Percentiles rank a stretch among this genome's conserved stretches.
Conservation (phyloP, 2,329 filamentous ascomycete species). For the Aspergillus oerlinghausenensis region DNA sequence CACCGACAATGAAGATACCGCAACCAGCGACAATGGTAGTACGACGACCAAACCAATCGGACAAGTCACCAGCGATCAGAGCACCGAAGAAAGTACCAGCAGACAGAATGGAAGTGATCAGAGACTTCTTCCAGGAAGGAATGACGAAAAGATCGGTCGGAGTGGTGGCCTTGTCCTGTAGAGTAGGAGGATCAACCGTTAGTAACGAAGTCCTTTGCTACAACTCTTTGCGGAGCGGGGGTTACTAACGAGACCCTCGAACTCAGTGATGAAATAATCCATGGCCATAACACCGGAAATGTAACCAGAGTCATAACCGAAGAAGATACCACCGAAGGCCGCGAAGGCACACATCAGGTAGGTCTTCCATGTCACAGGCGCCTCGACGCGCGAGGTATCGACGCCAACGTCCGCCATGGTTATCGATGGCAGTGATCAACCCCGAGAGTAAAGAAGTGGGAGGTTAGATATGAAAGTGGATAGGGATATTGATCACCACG, state of each 20-base stretch:
- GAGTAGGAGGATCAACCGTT: neutral
- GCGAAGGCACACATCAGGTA: slow-evolving; percentile 59
- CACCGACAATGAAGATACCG: slow-evolving; percentile 64
- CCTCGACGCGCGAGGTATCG: slow-evolving; percentile 54
- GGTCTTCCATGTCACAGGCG: slow-evolving; percentile 55
- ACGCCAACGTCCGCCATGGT: slow-evolving; percentile 34
- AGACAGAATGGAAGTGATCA: slow-evolving; percentile 74
- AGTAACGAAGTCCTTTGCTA: neutral
- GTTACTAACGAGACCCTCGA: slow-evolving; percentile 30
- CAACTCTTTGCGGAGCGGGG: neutral
- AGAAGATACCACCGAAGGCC: slow-evolving; percentile 58
- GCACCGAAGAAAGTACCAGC: slow-evolving; percentile 75
- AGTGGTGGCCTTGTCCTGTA: slow-evolving; percentile 25
- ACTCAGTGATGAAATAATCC: slow-evolving; percentile 43
- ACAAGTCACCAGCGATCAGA: slow-evolving; percentile 69
- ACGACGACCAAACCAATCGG: slow-evolving; percentile 63
- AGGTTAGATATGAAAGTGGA: neutral
- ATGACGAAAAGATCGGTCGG: slow-evolving; percentile 38
- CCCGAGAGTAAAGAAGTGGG: neutral
- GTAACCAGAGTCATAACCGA: slow-evolving; percentile 57
- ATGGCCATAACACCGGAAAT: slow-evolving; percentile 51
- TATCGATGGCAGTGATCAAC: slow-evolving; percentile 1
- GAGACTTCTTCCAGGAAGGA: slow-evolving; percentile 49
- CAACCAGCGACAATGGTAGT: slow-evolving; percentile 70
- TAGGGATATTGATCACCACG: neutral